These are phyloP conservation scores for Fusarium graminum DNA, from an alignment of 2,329 filamentous ascomycete species.

Conservation along the genomic window DNA sequence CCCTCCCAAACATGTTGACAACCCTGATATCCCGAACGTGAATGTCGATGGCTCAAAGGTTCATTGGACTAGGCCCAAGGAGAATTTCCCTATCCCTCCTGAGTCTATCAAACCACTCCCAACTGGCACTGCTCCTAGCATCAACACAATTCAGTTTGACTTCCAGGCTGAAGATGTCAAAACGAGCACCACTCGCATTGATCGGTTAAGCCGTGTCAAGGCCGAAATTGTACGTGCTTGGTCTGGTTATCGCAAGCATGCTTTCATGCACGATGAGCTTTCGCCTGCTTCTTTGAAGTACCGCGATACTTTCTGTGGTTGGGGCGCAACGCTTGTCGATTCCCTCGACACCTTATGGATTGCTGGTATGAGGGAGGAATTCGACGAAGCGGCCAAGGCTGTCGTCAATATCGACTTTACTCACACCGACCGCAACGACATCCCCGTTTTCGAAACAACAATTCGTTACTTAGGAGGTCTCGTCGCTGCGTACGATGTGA, in stretches of 20 bases:
- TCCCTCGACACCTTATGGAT: slow-evolving; percentile 88
- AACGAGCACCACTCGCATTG: slow-evolving; percentile 71
- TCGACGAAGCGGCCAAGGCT: slow-evolving; percentile 79
- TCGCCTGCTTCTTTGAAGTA: slow-evolving; percentile 75
- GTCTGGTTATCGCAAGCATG: slow-evolving; percentile 82
- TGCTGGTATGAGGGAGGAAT: slow-evolving; percentile 82
- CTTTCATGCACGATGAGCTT: slow-evolving; percentile 90
- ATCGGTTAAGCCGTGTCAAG: slow-evolving; percentile 76
- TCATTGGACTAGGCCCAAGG: slow-evolving; percentile 80
- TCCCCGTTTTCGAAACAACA: slow-evolving; percentile 92
- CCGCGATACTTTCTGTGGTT: slow-evolving; percentile 89
- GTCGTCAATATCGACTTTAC: slow-evolving; percentile 87
- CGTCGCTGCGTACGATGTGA: slow-evolving; percentile 87
- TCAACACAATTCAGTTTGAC: slow-evolving; percentile 81
- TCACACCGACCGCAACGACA: slow-evolving; percentile 72
- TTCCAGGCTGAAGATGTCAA: slow-evolving; percentile 76
- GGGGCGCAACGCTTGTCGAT: slow-evolving; percentile 90
- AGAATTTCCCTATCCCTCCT: slow-evolving; percentile 81
- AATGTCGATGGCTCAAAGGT: slow-evolving; percentile 52
- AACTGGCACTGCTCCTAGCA: slow-evolving; percentile 73
- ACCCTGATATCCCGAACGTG: slow-evolving; percentile 32
- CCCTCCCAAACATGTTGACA: slow-evolving; percentile 44
- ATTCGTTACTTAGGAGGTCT: slow-evolving; percentile 93
- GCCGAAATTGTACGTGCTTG: slow-evolving; percentile 83
- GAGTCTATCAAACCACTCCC: slow-evolving; percentile 82